Conservation (phyloP, 768 basidiomycete genomes). For the Candolleomyces aberdarensis region DNA sequence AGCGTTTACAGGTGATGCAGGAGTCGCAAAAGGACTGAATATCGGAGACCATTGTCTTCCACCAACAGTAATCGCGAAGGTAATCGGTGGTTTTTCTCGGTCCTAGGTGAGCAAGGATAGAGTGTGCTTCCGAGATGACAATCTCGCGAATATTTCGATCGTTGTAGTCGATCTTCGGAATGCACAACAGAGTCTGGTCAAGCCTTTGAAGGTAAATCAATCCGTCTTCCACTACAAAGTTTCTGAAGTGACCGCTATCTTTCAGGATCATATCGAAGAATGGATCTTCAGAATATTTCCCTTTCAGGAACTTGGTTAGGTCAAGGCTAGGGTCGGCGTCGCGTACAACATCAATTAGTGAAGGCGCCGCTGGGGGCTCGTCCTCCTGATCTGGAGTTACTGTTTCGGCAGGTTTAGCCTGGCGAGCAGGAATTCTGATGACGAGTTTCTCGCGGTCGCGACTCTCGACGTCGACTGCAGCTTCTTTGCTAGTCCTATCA, state of each 20-base stretch:
- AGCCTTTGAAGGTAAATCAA: constrained; percentile 13
- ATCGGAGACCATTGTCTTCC: constrained; percentile 29
- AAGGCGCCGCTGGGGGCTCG: neutral
- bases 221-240: constrained; percentile 12
- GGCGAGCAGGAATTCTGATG: neutral
- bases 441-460: neutral
- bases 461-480: neutral
- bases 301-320: neutral
- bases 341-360: neutral
- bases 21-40: constrained; percentile 23
- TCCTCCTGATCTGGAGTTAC: neutral
- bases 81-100: constrained; percentile 28
- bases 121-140: constrained; percentile 34
- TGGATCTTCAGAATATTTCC: constrained; percentile 4
- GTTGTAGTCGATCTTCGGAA: constrained; percentile 16
- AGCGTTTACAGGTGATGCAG: constrained; percentile 15
- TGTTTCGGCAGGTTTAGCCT: neutral
- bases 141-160: constrained; percentile 21
- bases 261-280: constrained; percentile 15
- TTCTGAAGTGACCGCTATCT: constrained; percentile 13
- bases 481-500: neutral
- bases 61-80: constrained; percentile 32
- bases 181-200: constrained; percentile 10
- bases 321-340: neutral
- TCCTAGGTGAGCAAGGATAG: constrained; percentile 34